Base-by-base conservation (phyloP, 148 eudicot species). In the Persicaria maculosa region DNA sequence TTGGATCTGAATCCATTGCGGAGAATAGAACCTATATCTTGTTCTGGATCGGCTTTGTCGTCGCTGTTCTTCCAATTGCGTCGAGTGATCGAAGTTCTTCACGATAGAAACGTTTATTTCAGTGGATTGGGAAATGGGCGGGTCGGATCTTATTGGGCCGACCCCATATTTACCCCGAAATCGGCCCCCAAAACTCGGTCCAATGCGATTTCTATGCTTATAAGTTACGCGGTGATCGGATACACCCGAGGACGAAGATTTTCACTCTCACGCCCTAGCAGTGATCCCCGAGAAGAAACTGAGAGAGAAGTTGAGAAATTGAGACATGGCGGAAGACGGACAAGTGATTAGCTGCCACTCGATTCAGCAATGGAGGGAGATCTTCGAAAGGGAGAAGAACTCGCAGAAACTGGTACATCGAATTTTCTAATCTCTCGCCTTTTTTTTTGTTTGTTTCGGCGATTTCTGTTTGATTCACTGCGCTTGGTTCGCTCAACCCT, bases 301-400 rank as follows among this genome's bases (percentile, higher is more conserved):
- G 75, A 22, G 61, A 40, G 47, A 76, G 6, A 64, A 44, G 25
- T 44, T 58, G 61, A 62, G 6, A 64, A 44, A 19, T 48, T 50
- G 61, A 62, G 73, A 57, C 71, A 82, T 80, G 80, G 83, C 79
- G 25, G 90, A 81, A 81, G 82, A 81, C 55, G 86, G 80, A 54
- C 79, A 78, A 68, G 93, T 89, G 16, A 80, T 83, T 16, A 67
- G 78, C 8, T 79, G 84, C 78, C 84, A 83, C 80, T 19, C 77
- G 16, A 71, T 71, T 9, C 85, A 85, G 25, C 82, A 87, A 25
- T 89, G 86, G 86, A 77, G 78, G 19, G 80, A 71, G n/a, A 80
- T 75, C 15, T 40, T 83, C 16, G 76, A 83, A 50, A 79, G 73
- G 57, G 83, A 80, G 45, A 58, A 52, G 3, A 77, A 47, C 0